Evolutionary conservation across 2,329 filamentous ascomycete genomes (phyloP).

Genomic region (Pseudocercospora eumusae): DNA sequence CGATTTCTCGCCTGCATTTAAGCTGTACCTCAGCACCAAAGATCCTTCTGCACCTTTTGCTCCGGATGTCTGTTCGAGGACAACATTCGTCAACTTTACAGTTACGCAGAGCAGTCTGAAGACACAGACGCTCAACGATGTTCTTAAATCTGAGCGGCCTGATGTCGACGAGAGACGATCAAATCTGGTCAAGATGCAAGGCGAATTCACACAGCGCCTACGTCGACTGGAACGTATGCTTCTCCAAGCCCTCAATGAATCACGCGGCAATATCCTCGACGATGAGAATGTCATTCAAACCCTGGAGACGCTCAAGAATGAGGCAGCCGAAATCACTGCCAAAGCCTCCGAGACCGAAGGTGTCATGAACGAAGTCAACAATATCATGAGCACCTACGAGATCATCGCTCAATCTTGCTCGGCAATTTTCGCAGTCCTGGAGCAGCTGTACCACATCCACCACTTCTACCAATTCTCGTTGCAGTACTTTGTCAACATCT

Average conservation of each 20-base stretch:
- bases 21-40: constrained; percentile 88
- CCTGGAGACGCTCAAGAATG: constrained; percentile 94
- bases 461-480: constrained; percentile 99
- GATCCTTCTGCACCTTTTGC: constrained; percentile 95
- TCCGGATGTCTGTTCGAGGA: constrained; percentile 95
- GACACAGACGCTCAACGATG: constrained; percentile 95
- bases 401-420: constrained; percentile 93
- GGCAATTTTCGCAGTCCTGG: constrained; percentile 92
- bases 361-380: constrained; percentile 96
- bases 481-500: constrained; percentile 97
- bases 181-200: constrained; percentile 97
- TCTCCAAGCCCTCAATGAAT: constrained; percentile 93
- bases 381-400: constrained; percentile 91
- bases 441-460: constrained; percentile 96
- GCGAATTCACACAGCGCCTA: constrained; percentile 98
- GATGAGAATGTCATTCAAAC: constrained; percentile 98
- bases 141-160: constrained; percentile 93
- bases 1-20: constrained; percentile 96
- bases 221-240: constrained; percentile 92
- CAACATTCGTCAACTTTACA: constrained; percentile 99
- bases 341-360: constrained; percentile 98
- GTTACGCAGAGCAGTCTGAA: constrained; percentile 98
- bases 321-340: constrained; percentile 90
- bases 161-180: constrained; percentile 95
- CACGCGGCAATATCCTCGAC: constrained; percentile 94